Evolutionary conservation across 192 early-diverging fungal species (phyloP).

Genomic region (Polychytrium aggregatum): DNA sequence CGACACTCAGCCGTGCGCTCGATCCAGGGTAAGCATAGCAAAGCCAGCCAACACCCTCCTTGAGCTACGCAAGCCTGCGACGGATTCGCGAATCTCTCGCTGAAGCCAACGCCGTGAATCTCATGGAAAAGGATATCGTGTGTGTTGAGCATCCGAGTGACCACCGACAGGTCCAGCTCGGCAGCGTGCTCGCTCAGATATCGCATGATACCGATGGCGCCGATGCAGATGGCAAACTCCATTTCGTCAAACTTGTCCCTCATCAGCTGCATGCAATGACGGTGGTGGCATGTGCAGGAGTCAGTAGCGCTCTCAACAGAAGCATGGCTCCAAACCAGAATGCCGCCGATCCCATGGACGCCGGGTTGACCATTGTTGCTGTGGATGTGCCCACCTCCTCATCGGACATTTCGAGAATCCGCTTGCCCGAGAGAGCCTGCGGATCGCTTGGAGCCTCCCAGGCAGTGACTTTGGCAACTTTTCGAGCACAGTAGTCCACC

Average conservation of each 20-base stretch:
- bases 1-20: no score
- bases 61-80: not conserved
- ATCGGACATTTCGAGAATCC: no score
- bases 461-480: conserved; percentile 15
- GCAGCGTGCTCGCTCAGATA: conserved; percentile 22
- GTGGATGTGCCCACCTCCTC: no score
- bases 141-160: conserved; percentile 19
- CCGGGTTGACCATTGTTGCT: no score
- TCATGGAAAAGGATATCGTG: conserved; percentile 27
- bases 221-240: conserved; percentile 25
- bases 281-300: not conserved
- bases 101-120: no score
- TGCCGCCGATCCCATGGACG: no score
- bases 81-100: not conserved
- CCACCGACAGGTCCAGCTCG: conserved; percentile 18
- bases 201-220: conserved; percentile 25
- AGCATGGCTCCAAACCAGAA: no score
- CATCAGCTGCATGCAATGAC: conserved; percentile 1
- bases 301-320: not conserved
- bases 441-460: conserved; percentile 8
- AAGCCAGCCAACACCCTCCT: not conserved
- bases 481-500: conserved; percentile 28
- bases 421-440: no score
- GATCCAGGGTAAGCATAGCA: no score
- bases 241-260: conserved; percentile 11